Percentiles rank a stretch among this genome's conserved stretches.
Conservation (phyloP, 1,139 yeast species). For the Candida tunisiensis region DNA sequence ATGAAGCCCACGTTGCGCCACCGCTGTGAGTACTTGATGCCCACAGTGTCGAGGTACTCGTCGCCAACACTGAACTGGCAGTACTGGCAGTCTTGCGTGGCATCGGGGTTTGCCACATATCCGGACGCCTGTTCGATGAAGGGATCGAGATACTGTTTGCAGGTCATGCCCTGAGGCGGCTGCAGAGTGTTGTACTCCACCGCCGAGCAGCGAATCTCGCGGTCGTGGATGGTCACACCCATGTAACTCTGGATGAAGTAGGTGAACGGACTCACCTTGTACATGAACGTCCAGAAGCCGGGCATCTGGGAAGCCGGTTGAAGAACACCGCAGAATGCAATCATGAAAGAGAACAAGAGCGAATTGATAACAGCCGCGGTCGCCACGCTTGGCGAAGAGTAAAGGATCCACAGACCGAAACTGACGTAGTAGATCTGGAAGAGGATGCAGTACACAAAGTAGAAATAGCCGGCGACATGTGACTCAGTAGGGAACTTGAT, state of each 20-base stretch:
- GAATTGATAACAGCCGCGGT: constrained; percentile 31
- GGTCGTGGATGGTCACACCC: constrained; percentile 26
- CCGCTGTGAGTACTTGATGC: constrained; percentile 25
- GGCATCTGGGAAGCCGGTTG: constrained; percentile 32
- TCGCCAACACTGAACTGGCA: constrained; percentile 30
- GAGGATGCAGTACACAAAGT: constrained; percentile 24
- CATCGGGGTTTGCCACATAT: constrained; percentile 23
- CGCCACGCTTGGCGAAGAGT: constrained; percentile 27
- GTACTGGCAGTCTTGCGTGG: constrained; percentile 27
- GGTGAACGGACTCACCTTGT: constrained; percentile 36
- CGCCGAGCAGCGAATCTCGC: constrained; percentile 26
- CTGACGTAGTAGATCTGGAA: constrained; percentile 29
- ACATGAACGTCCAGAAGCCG: constrained; percentile 44
- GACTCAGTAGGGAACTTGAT: constrained; percentile 23
- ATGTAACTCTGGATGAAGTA: constrained; percentile 33
- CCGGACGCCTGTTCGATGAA: constrained; percentile 25
- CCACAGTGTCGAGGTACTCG: constrained; percentile 24
- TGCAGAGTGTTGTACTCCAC: constrained; percentile 30
- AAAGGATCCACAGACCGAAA: constrained; percentile 31
- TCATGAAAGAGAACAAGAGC: constrained; percentile 28
- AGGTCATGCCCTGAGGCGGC: constrained; percentile 34
- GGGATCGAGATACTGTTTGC: constrained; percentile 25
- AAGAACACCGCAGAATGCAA: constrained; percentile 44
- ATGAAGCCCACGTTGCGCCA: constrained; percentile 56
- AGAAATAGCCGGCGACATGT: constrained; percentile 27